Percentiles rank a stretch among this genome's conserved stretches.
These are phyloP conservation scores for Paramyrothecium roridum DNA, from an alignment of 2,329 filamentous ascomycete genomes.

Conservation along the genomic window DNA sequence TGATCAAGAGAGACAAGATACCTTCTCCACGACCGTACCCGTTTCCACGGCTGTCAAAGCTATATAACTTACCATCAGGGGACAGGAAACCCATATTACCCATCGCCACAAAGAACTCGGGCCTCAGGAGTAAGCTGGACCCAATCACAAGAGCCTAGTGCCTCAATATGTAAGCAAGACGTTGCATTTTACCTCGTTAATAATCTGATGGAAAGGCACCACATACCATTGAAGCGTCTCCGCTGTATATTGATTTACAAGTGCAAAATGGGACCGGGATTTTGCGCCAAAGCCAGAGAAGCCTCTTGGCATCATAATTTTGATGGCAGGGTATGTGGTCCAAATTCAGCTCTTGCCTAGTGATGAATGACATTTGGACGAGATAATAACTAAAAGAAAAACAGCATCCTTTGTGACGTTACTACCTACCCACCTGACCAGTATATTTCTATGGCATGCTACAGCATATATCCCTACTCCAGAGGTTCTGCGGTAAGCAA, in stretches of 20 bases:
- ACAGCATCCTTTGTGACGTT: no score
- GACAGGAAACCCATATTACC: constrained; percentile 11
- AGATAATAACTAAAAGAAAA: no score
- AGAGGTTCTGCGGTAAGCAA: no score
- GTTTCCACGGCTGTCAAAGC: constrained; percentile 27
- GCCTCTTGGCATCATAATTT: background rate
- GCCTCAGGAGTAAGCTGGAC: constrained; percentile 16
- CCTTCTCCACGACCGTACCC: constrained; percentile 27
- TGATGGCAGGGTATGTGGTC: no score
- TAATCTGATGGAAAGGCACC: background rate
- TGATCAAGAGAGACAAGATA: constrained; percentile 41
- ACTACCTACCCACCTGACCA: no score
- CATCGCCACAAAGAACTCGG: constrained; percentile 8
- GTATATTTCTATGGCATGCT: no score
- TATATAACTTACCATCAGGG: constrained; percentile 23
- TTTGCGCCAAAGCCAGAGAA: background rate
- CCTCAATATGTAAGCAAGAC: background rate
- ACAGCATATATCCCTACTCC: no score
- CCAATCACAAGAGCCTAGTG: constrained; percentile 17
- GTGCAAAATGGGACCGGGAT: background rate
- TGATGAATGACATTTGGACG: no score
- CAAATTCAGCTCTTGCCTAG: no score
- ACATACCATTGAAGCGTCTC: background rate
- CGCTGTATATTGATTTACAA: constrained; percentile 12
- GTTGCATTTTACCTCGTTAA: background rate